These are phyloP conservation scores for Komagataella ulmi DNA, from an alignment of 805 yeast species.

Conservation along the genomic window DNA sequence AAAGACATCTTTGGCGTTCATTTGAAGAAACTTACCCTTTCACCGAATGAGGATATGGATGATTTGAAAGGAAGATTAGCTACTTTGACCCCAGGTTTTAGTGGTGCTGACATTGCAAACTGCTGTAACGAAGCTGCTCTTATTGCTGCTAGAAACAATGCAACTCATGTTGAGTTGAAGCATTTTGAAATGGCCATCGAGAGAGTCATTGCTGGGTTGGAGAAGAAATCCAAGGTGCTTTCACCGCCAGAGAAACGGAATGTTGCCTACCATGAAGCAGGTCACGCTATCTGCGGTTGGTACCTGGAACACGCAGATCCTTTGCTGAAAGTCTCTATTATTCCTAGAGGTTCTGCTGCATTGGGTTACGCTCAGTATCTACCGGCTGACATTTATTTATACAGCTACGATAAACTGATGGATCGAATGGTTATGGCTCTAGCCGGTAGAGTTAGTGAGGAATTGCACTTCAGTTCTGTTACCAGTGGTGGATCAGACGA, in stretches of 20 bases:
- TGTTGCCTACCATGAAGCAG: constrained; percentile 98
- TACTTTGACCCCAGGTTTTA: constrained; percentile 94
- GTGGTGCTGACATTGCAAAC: constrained; percentile 98
- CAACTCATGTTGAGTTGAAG: constrained; percentile 49
- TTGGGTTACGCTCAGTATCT: constrained; percentile 95
- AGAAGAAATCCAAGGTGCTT: constrained; percentile 74
- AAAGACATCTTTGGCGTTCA: constrained; percentile 87
- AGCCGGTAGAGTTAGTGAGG: constrained; percentile 96
- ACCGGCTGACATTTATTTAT: constrained; percentile 82
- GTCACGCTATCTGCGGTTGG: constrained; percentile 99
- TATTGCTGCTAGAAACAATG: constrained; percentile 82
- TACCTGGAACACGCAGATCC: constrained; percentile 86
- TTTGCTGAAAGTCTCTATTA: constrained; percentile 84
- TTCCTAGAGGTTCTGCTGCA: constrained; percentile 95
- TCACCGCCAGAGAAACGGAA: constrained; percentile 77
- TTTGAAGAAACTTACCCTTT: constrained; percentile 54
- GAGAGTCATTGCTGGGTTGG: constrained; percentile 93
- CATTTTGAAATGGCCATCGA: constrained; percentile 97
- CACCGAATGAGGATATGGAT: constrained; percentile 27
- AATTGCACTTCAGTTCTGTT: constrained; percentile 79
- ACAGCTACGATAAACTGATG: constrained; percentile 61
- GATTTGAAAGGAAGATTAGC: constrained; percentile 78
- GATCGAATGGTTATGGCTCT: constrained; percentile 95
- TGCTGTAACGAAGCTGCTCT: constrained; percentile 95
- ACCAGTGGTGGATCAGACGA: constrained; percentile 96